Conservation (phyloP, 2,329 filamentous ascomycete genomes). For the Fonsecaea pedrosoi region DNA sequence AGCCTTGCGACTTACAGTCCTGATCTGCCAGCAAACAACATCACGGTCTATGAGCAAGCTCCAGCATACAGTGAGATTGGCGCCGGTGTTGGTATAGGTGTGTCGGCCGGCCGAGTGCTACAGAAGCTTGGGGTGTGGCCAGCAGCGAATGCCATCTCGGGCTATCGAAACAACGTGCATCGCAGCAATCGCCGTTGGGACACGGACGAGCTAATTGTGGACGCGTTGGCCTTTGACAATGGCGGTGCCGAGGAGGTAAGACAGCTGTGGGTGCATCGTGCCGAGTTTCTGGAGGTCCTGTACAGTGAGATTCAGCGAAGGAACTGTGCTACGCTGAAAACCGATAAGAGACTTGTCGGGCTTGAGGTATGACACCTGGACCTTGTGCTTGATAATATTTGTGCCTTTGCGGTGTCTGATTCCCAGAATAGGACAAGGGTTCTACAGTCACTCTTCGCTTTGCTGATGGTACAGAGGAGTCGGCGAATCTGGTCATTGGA, state of each 20-base stretch:
- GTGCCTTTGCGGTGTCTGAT: not conserved
- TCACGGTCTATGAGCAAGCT: slow-evolving; percentile 20
- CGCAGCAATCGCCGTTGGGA: slow-evolving; percentile 20
- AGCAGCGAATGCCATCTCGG: slow-evolving; percentile 14
- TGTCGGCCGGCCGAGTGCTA: slow-evolving; percentile 15
- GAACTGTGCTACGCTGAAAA: slow-evolving; percentile 10
- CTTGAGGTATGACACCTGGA: slow-evolving; percentile 11
- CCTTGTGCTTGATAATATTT: not conserved
- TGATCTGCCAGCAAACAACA: slow-evolving; percentile 4
- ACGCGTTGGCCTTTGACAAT: slow-evolving; percentile 10
- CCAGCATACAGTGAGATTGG: slow-evolving; percentile 16
- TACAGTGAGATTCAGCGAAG: slow-evolving; percentile 7
- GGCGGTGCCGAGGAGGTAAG: slow-evolving; percentile 14
- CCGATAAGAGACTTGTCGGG: slow-evolving; percentile 7
- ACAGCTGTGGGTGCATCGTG: slow-evolving; percentile 19
- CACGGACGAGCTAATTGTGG: slow-evolving; percentile 21
- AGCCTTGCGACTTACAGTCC: slow-evolving; percentile 17
- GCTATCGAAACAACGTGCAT: slow-evolving; percentile 15
- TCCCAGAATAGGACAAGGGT: not conserved
- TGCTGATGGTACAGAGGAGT: slow-evolving; percentile 13
- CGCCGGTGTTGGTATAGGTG: slow-evolving; percentile 13
- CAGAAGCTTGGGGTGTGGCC: slow-evolving; percentile 16
- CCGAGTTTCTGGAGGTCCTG: slow-evolving; percentile 18
- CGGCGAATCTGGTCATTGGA: slow-evolving; percentile 17
- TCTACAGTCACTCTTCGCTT: slow-evolving; percentile 12